These are phyloP conservation scores for Dioscorea zingiberensis DNA, from an alignment of 106 monocot species.

Conservation along the genomic window DNA sequence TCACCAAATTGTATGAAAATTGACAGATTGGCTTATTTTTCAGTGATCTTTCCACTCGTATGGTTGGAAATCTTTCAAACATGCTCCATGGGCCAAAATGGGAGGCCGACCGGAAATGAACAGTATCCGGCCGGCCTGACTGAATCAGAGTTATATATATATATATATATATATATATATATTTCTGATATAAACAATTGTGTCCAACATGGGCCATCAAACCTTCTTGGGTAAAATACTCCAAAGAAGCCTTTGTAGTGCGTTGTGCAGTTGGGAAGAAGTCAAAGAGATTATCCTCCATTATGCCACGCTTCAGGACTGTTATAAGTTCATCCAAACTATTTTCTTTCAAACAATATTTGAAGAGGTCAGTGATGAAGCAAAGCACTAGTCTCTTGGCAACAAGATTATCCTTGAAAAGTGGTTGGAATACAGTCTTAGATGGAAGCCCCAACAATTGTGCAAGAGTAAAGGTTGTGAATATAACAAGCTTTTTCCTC, in stretches of 20 bases:
- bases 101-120: too few relatives aligned
- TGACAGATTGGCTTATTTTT: too few relatives aligned
- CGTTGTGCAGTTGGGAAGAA: conserved; percentile 82
- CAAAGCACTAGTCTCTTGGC: conserved; percentile 90
- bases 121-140: too few relatives aligned
- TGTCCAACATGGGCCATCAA: conserved; percentile 71
- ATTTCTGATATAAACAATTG: too few relatives aligned
- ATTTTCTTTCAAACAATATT: conserved; percentile 74
- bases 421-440: conserved; percentile 93
- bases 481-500: conserved; percentile 85
- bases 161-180: too few relatives aligned
- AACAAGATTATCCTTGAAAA: conserved; percentile 95
- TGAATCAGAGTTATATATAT: too few relatives aligned
- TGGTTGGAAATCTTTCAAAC: too few relatives aligned
- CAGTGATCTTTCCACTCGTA: too few relatives aligned
- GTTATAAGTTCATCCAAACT: conserved; percentile 88
- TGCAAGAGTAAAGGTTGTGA: conserved; percentile 90
- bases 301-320: conserved; percentile 83
- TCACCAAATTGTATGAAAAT: too few relatives aligned
- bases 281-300: conserved; percentile 93
- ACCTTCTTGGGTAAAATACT: conserved; percentile 94
- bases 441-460: conserved; percentile 90
- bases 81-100: too few relatives aligned
- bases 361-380: conserved; percentile 93
- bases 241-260: conserved; percentile 64